Conservation (phyloP, 257 asterid species). For the Salvia hispanica region DNA sequence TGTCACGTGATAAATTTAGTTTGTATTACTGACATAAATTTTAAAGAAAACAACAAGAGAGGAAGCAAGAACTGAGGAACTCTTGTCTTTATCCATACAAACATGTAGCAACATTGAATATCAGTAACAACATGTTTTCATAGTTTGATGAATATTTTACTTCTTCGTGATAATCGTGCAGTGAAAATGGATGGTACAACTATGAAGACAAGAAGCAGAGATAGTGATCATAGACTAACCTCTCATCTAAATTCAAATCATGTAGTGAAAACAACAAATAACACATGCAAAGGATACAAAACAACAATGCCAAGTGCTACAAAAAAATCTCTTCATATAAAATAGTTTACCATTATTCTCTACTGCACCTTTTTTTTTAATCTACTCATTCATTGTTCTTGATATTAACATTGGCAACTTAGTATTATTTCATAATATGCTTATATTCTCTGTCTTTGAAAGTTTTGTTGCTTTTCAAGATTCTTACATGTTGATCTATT, state of each 20-base stretch:
- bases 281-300: constrained; percentile 8
- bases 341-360: not conserved
- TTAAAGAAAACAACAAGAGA: constrained; percentile 4
- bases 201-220: constrained; percentile 16
- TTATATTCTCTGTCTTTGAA: not conserved
- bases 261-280: not conserved
- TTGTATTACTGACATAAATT: too few relatives aligned
- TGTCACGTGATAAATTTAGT: too few relatives aligned
- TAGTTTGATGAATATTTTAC: constrained; percentile 6
- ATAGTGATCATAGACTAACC: constrained; percentile 7
- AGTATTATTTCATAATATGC: not conserved
- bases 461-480: not conserved
- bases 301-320: constrained; percentile 2
- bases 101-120: constrained; percentile 23
- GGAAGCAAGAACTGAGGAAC: not conserved
- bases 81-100: constrained; percentile 13
- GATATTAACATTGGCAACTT: not conserved
- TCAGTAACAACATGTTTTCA: constrained; percentile 10
- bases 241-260: not conserved
- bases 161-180: constrained; percentile 2
- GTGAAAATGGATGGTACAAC: not conserved
- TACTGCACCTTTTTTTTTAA: constrained; percentile 3
- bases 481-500: not conserved
- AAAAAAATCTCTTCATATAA: not conserved
- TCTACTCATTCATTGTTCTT: not conserved